A percentile compares a stretch with the other conserved stretches of the same genome.
phyloP scores from a whole-genome alignment of 805 yeast genomes.

The Yamadazyma scolyti region DNA sequence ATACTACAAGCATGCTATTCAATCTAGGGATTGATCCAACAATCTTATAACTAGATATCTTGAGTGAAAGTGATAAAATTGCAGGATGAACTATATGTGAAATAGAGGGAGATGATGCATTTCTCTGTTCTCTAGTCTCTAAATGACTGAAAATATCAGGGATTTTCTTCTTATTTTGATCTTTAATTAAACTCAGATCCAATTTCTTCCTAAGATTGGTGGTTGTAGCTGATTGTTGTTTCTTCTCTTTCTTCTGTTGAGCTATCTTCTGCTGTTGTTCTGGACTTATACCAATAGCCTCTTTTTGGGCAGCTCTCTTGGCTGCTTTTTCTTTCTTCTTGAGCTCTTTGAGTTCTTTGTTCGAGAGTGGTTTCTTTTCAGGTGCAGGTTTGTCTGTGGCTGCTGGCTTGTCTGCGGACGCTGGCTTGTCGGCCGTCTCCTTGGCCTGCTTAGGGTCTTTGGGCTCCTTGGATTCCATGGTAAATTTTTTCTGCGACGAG shows the following conservation, averaged over 20 bases:
- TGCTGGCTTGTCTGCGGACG: neutral
- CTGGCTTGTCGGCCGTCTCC: too few species aligned
- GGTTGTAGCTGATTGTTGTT: slow-evolving; percentile 42
- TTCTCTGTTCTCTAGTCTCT: slow-evolving; percentile 76
- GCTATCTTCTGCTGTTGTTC: slow-evolving; percentile 41
- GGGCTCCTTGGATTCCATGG: too few species aligned
- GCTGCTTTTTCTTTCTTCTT: slow-evolving; percentile 91
- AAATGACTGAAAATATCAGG: slow-evolving; percentile 75
- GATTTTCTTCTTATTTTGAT: slow-evolving; percentile 38
- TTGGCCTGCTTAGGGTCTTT: too few species aligned
- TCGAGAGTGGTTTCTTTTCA: slow-evolving; percentile 37
- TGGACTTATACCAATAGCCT: slow-evolving; percentile 54
- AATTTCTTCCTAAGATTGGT: slow-evolving; percentile 43
- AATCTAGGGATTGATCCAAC: slow-evolving; percentile 91
- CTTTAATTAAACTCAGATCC: slow-evolving; percentile 13
- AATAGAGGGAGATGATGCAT: slow-evolving; percentile 51
- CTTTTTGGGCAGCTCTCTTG: slow-evolving; percentile 84
- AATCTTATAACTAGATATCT: slow-evolving; percentile 76
- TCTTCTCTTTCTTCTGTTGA: slow-evolving; percentile 41
- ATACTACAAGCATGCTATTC: slow-evolving; percentile 77
- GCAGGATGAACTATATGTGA: slow-evolving; percentile 83
- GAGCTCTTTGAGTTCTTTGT: slow-evolving; percentile 81
- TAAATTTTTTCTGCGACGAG: too few species aligned
- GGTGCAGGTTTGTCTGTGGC: neutral
- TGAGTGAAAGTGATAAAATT: slow-evolving; percentile 71